Evolutionary conservation across 2,329 filamentous ascomycete genomes (phyloP), one percentile per base, ranked within the genome.

Genomic region (Purpureocillium lavendulum): DNA sequence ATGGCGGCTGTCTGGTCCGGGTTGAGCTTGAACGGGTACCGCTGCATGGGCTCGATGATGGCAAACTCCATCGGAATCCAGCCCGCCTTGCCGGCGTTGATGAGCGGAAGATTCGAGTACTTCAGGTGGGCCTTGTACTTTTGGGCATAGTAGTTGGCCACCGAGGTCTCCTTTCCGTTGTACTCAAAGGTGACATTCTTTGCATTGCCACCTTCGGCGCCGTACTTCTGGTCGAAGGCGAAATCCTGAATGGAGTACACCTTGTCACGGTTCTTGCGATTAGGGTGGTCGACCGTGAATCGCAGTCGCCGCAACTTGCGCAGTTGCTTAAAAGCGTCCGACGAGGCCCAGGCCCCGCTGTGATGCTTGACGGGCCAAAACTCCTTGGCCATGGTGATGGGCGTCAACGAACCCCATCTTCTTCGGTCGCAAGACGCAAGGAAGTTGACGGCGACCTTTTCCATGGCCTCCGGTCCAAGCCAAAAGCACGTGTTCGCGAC

Each of bases 401-500:
- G 45, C 17, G 53, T 49, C 1, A 57, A 12, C 5, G 50, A 46
- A 6, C 44, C 42, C 45, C 52, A 64, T 15, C 49, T 51, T 2
- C 36, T 42, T n/a, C 33, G 34, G 18, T 65, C 61, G 28, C 51
- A 48, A 3, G 51, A 50, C 24, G 44, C 57, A 33, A 60, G 49
- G 15, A 58, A 61, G 39, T 61, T 54, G 56, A 59, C 52, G 34
- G 51, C 41, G 3, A 73, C 41, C 3, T 61, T 49, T 14, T 65
- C 61, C 4, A 75, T 38, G 1, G 53, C 55, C 34, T 65, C 60
- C 2, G 55, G 46, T 0, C 54, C 59, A 1, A 61, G 71, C 83
- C 86, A 97, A 65, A 98, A 98, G 11, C 84, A 85, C 1, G 87
- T 85, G 55, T 97, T 95, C 41, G 89, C 83, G 24, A 95, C 84